Evolutionary conservation across 805 yeast genomes (phyloP).

Genomic region (Kuraishia cidri): DNA sequence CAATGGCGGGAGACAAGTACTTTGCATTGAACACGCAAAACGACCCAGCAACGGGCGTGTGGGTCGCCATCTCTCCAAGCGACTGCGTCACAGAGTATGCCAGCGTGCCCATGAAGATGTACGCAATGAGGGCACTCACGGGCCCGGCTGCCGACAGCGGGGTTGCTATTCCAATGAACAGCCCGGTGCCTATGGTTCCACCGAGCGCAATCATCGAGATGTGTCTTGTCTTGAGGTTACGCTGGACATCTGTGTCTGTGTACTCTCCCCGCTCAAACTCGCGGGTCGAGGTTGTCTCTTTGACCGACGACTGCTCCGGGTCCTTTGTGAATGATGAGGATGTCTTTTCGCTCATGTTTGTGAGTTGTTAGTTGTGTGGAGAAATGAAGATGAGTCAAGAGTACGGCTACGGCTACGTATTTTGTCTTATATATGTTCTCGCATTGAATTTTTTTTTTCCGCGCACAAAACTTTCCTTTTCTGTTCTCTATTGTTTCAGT

Average conservation of each 20-base stretch:
- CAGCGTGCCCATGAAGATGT: constrained; percentile 54
- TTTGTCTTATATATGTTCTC: no score
- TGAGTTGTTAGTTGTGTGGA: neutral
- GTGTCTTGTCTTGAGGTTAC: constrained; percentile 59
- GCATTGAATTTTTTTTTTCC: no score
- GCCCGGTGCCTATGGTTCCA: constrained; percentile 75
- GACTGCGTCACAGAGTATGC: constrained; percentile 63
- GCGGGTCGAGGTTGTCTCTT: no score
- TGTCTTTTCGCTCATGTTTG: neutral
- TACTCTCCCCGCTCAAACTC: neutral
- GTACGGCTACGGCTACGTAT: no score
- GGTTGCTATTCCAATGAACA: constrained; percentile 55
- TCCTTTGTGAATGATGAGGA: neutral
- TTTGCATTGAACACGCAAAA: constrained; percentile 64
- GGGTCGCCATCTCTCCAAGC: constrained; percentile 77
- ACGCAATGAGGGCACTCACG: constrained; percentile 56
- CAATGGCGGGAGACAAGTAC: constrained; percentile 62
- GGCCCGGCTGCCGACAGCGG: constrained; percentile 59
- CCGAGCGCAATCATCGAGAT: constrained; percentile 73
- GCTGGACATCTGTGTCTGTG: constrained; percentile 16
- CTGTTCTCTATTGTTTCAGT: no score
- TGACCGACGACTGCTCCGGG: neutral
- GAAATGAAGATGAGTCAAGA: no score
- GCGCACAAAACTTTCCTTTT: no score
- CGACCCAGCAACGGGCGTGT: constrained; percentile 60